Evolutionary conservation across 495 filamentous ascomycete species (phyloP).

Genomic region (Aspergillus affinis): DNA sequence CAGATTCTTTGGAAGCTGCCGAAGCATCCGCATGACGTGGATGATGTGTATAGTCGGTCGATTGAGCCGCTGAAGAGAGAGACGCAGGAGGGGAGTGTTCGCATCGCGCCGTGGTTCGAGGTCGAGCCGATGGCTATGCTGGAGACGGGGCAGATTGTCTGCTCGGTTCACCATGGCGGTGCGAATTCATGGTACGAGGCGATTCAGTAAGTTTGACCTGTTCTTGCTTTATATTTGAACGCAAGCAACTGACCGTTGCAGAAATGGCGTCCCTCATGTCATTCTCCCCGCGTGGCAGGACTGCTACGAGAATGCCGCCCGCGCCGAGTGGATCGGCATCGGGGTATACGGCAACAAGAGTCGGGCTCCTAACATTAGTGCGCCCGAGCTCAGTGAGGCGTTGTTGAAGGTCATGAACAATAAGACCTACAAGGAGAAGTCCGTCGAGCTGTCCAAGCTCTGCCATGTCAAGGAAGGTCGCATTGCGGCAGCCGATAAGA

Average conservation of each 20-base stretch:
- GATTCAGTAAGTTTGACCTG: conserved; percentile 38
- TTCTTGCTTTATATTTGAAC: conserved; percentile 2
- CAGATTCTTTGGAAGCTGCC: conserved; percentile 53
- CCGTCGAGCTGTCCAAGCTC: conserved; percentile 16
- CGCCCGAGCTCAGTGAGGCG: conserved; percentile 31
- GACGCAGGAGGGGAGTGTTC: conserved; percentile 30
- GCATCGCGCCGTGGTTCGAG: conserved; percentile 45
- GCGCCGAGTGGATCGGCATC: conserved; percentile 49
- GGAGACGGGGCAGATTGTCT: conserved; percentile 44
- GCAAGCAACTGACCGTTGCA: conserved; percentile 15
- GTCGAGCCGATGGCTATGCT: conserved; percentile 49
- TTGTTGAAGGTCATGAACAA: conserved; percentile 31
- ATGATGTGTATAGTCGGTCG: conserved; percentile 26
- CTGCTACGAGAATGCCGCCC: conserved; percentile 48
- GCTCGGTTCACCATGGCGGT: conserved; percentile 54
- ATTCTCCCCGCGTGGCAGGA: conserved; percentile 53
- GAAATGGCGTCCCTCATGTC: conserved; percentile 50
- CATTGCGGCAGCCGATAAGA: conserved; percentile 20
- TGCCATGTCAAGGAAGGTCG: conserved; percentile 26
- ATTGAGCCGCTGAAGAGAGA: conserved; percentile 27
- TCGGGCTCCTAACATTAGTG: conserved; percentile 31
- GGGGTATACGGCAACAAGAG: conserved; percentile 47
- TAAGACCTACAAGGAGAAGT: conserved; percentile 21
- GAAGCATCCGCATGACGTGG: conserved; percentile 22
- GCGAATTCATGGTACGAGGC: conserved; percentile 55